A percentile compares a stretch with the other conserved stretches of the same genome.
Conservation (phyloP, 345 rosid species). For the Rhizophora mangle region DNA sequence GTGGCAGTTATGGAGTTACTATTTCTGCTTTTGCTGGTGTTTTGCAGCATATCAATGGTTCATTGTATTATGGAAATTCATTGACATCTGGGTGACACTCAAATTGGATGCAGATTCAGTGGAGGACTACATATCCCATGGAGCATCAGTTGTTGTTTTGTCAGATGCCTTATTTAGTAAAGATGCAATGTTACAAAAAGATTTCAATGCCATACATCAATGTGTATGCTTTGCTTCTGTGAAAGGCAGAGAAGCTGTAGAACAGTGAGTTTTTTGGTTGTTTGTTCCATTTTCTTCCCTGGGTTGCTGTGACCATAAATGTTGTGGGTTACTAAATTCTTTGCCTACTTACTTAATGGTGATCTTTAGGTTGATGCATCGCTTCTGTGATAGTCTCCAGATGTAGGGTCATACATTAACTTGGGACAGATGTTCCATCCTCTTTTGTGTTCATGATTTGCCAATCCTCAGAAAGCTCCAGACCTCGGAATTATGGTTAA, state of each 20-base stretch:
- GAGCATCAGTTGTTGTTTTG: conserved; percentile 55
- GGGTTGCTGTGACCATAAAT: not conserved
- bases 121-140: conserved; percentile 40
- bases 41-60: not conserved
- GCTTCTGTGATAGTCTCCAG: not conserved
- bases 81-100: conserved; percentile 1
- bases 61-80: conserved; percentile 1
- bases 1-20: too few species aligned
- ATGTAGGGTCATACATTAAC: too few species aligned
- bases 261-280: conserved; percentile 21
- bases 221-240: conserved; percentile 39
- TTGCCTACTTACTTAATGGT: not conserved
- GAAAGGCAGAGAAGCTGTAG: conserved; percentile 41
- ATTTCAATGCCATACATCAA: conserved; percentile 32
- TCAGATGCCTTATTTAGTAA: conserved; percentile 54
- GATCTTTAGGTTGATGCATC: not conserved
- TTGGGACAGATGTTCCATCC: too few species aligned
- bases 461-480: too few species aligned
- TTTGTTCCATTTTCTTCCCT: not conserved
- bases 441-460: too few species aligned
- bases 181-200: conserved; percentile 34
- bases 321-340: not conserved
- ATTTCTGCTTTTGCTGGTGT: too few species aligned
- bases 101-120: conserved; percentile 38
- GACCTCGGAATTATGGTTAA: too few species aligned